Evolutionary conservation across 257 asterid genomes (phyloP).

Genomic region (Oldenlandia corymbosa): DNA sequence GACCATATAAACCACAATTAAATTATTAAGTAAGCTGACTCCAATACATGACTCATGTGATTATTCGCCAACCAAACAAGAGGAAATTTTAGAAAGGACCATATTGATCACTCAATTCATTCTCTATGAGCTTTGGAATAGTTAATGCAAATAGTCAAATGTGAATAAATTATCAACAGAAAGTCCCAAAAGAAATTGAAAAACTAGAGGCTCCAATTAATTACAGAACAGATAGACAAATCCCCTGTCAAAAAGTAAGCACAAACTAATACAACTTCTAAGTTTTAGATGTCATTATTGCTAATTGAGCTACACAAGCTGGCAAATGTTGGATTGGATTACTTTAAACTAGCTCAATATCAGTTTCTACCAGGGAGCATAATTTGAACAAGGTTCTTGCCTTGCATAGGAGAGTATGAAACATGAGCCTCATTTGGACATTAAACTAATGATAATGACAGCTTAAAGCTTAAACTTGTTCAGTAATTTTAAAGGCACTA

Average conservation of each 20-base stretch:
- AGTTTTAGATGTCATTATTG: neutral
- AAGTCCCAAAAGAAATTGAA: no score
- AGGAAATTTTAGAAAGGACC: no score
- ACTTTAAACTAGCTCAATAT: no score
- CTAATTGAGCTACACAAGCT: neutral
- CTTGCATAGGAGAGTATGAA: neutral
- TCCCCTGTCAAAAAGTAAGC: neutral
- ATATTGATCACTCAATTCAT: no score
- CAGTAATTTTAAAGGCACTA: neutral
- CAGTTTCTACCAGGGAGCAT: no score
- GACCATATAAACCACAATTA: no score
- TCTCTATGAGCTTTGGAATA: neutral
- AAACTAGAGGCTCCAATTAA: no score
- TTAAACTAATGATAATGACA: neutral
- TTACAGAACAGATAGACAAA: no score
- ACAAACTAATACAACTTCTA: neutral
- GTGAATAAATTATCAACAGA: neutral
- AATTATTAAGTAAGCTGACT: neutral
- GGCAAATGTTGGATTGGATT: neutral
- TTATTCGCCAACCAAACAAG: no score
- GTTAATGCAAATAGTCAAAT: neutral
- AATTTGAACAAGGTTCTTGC: neutral
- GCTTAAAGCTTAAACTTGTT: neutral
- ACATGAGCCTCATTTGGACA: neutral
- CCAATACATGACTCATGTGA: no score